phyloP scores from a whole-genome alignment of 441 rosid species.

The Brassica hybrid region DNA sequence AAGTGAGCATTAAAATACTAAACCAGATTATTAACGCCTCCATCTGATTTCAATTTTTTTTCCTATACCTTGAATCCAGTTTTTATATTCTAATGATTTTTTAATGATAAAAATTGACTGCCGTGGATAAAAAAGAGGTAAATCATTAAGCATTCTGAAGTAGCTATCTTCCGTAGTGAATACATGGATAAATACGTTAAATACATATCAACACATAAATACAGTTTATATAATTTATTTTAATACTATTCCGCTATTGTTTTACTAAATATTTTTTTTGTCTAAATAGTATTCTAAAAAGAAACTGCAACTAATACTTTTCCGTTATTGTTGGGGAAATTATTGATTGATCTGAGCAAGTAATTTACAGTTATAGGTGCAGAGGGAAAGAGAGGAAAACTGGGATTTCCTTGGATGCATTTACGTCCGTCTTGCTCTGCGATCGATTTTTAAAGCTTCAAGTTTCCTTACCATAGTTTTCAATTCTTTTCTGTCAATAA shows the following conservation, averaged over 20 bases:
- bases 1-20: not conserved
- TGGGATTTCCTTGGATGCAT: slow-evolving; percentile 49
- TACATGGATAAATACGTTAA: not conserved
- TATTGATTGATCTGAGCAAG: slow-evolving; percentile 36
- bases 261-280: too few relatives aligned
- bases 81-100: too few relatives aligned
- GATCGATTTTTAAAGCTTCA: not conserved
- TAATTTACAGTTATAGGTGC: slow-evolving; percentile 42
- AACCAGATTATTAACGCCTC: not conserved
- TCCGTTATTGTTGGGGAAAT: slow-evolving; percentile 20
- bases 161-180: too few relatives aligned
- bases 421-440: slow-evolving; percentile 35
- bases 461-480: not conserved
- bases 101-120: not conserved
- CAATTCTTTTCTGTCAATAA: not conserved
- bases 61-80: too few relatives aligned
- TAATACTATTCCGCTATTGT: too few relatives aligned
- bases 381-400: slow-evolving; percentile 35
- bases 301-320: not conserved
- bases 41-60: not conserved
- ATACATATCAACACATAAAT: not conserved
- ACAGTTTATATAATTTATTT: slow-evolving; percentile 15
- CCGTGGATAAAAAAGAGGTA: not conserved
- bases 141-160: too few relatives aligned
- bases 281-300: too few relatives aligned